phyloP scores from a whole-genome alignment of 2,329 filamentous ascomycete genomes.

The Xylariaceae sp. region DNA sequence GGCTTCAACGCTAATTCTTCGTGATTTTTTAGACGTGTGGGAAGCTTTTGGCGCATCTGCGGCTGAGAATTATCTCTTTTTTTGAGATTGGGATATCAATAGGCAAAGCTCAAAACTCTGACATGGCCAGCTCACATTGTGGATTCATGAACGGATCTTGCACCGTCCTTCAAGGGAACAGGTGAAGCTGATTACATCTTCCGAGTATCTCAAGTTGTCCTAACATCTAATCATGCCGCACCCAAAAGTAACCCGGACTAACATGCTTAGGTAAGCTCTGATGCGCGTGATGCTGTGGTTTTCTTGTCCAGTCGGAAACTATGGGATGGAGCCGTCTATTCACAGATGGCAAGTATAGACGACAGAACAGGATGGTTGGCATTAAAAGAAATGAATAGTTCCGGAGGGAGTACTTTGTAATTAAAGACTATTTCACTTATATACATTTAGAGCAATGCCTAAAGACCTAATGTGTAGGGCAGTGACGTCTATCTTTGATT shows the following conservation, averaged over 20 bases:
- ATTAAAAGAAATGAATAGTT: background rate
- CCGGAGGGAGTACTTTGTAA: background rate
- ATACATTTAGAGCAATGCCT: too few relatives aligned
- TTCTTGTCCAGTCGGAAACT: background rate
- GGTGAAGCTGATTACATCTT: background rate
- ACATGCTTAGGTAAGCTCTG: background rate
- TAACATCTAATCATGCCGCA: background rate
- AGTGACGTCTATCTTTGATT: too few relatives aligned
- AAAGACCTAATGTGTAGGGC: too few relatives aligned
- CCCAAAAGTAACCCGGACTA: background rate
- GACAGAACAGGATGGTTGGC: conserved; percentile 6
- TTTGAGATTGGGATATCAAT: background rate
- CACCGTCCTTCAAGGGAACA: background rate
- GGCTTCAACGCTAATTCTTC: background rate
- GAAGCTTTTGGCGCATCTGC: conserved; percentile 11
- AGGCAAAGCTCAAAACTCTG: background rate
- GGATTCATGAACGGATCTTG: conserved; percentile 3
- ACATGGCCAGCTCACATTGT: background rate
- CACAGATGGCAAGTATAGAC: background rate
- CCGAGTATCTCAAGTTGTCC: background rate
- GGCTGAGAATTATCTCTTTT: conserved; percentile 1
- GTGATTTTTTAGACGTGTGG: conserved; percentile 7
- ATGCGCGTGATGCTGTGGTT: background rate
- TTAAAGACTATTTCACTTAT: background rate
- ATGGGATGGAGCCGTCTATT: too few relatives aligned